These are phyloP conservation scores for Chrysoporthe deuterocubensis DNA, from an alignment of 2,329 filamentous ascomycete genomes.

Conservation along the genomic window DNA sequence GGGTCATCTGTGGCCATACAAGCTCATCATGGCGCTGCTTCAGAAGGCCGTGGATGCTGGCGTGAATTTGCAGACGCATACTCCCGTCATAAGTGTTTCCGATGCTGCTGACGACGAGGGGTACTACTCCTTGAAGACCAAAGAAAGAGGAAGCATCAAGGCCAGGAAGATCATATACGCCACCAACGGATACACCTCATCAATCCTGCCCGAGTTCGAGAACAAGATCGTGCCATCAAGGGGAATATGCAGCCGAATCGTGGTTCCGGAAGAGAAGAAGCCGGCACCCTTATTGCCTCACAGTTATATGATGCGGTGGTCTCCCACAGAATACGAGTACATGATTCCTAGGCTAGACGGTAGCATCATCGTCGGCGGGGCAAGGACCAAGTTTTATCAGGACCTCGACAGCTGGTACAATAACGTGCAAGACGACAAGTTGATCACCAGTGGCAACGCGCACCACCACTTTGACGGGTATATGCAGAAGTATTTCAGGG, in stretches of 20 bases:
- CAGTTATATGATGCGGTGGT: constrained; percentile 33
- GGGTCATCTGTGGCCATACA: constrained; percentile 39
- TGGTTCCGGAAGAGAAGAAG: constrained; percentile 14
- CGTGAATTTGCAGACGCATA: constrained; percentile 39
- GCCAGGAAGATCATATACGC: constrained; percentile 37
- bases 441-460: constrained; percentile 42
- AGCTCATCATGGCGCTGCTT: constrained; percentile 37
- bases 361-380: constrained; percentile 50
- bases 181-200: constrained; percentile 41
- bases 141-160: constrained; percentile 31
- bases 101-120: constrained; percentile 25
- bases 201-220: constrained; percentile 38
- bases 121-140: constrained; percentile 28
- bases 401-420: constrained; percentile 47
- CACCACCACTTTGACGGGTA: constrained; percentile 48
- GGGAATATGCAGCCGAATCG: constrained; percentile 36
- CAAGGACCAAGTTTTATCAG: constrained; percentile 37
- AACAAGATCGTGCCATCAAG: constrained; percentile 39
- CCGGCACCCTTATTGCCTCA: constrained; percentile 29
- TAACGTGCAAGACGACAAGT: constrained; percentile 45
- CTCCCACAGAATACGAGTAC: constrained; percentile 38
- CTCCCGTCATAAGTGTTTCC: constrained; percentile 32
- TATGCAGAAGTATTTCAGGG: constrained; percentile 50
- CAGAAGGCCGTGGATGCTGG: constrained; percentile 30
- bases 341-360: constrained; percentile 46